These are phyloP conservation scores for Mariannaea sp. DNA, from an alignment of 2,329 filamentous ascomycete genomes.

Conservation along the genomic window DNA sequence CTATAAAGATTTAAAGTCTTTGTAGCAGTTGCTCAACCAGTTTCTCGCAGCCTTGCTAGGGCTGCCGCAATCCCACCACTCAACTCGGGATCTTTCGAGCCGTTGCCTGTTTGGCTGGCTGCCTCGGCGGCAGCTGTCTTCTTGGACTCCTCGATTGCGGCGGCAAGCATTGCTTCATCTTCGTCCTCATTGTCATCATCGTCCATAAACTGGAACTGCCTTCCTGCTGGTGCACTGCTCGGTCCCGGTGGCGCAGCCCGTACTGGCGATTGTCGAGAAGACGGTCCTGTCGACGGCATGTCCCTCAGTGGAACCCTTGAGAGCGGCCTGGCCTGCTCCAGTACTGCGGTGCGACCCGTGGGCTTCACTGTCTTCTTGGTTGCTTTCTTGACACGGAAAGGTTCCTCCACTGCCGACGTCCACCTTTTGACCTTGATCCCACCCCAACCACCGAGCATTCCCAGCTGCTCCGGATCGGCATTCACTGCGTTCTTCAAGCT, in stretches of 20 bases:
- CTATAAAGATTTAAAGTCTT: no score
- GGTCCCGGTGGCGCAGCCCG: conserved; percentile 16
- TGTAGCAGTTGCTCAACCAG: conserved; percentile 30
- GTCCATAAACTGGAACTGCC: conserved; percentile 47
- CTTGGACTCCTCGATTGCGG: conserved; percentile 53
- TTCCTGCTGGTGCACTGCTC: conserved; percentile 19
- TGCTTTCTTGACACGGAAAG: conserved; percentile 77
- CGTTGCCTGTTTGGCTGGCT: conserved; percentile 28
- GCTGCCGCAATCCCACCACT: conserved; percentile 65
- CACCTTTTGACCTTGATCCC: conserved; percentile 92
- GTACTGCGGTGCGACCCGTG: conserved; percentile 34
- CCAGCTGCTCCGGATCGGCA: conserved; percentile 82
- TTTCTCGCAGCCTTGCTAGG: conserved; percentile 60
- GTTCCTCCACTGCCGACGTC: conserved; percentile 80
- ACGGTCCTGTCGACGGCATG: conserved; percentile 38
- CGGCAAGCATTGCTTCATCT: conserved; percentile 54
- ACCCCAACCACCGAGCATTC: conserved; percentile 88
- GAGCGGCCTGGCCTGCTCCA: conserved; percentile 48
- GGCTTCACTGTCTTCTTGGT: conserved; percentile 51
- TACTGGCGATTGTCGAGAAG: conserved; percentile 28
- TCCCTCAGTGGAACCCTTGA: conserved; percentile 49
- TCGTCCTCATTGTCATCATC: conserved; percentile 52
- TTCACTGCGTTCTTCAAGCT: conserved; percentile 87
- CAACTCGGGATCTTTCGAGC: conserved; percentile 43
- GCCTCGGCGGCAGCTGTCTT: conserved; percentile 41